These are phyloP conservation scores for Flaveria bidentis DNA, from an alignment of 129 eudicot genomes.

Conservation along the genomic window DNA sequence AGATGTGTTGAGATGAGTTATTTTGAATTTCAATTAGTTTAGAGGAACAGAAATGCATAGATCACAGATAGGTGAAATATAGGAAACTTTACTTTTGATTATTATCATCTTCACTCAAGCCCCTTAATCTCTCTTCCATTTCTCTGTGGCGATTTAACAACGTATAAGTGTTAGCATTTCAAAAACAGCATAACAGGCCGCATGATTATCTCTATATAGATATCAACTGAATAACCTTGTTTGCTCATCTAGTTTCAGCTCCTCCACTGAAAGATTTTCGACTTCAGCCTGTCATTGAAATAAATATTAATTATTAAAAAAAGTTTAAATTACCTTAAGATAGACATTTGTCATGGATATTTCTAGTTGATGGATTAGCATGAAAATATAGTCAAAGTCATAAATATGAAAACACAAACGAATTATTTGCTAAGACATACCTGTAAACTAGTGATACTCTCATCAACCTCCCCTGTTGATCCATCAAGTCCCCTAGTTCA, in stretches of 20 bases:
- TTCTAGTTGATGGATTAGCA: not conserved
- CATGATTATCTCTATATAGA: not conserved
- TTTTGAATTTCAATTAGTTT: not conserved
- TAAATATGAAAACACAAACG: not conserved
- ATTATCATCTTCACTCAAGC: slow-evolving; percentile 75
- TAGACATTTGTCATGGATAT: not conserved
- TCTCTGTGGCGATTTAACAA: slow-evolving; percentile 60
- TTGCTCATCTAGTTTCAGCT: slow-evolving; percentile 72
- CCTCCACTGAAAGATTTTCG: slow-evolving; percentile 74
- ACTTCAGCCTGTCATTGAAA: slow-evolving; percentile 72
- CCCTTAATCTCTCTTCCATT: slow-evolving; percentile 82
- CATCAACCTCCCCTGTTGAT: slow-evolving; percentile 77
- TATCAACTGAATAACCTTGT: slow-evolving; percentile 54
- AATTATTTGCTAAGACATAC: slow-evolving; percentile 30
- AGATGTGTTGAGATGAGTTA: not conserved
- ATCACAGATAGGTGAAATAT: not conserved
- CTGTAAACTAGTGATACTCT: slow-evolving; percentile 73
- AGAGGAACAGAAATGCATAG: slow-evolving; percentile 4
- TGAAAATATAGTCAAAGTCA: not conserved
- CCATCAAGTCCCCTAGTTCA: slow-evolving; percentile 86
- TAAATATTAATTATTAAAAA: not conserved
- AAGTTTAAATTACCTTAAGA: not conserved
- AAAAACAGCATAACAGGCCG: not conserved
- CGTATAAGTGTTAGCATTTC: slow-evolving; percentile 32
- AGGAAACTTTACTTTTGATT: slow-evolving; percentile 61